Base-by-base conservation (phyloP, 345 rosid species). In the Pistacia integerrima region DNA sequence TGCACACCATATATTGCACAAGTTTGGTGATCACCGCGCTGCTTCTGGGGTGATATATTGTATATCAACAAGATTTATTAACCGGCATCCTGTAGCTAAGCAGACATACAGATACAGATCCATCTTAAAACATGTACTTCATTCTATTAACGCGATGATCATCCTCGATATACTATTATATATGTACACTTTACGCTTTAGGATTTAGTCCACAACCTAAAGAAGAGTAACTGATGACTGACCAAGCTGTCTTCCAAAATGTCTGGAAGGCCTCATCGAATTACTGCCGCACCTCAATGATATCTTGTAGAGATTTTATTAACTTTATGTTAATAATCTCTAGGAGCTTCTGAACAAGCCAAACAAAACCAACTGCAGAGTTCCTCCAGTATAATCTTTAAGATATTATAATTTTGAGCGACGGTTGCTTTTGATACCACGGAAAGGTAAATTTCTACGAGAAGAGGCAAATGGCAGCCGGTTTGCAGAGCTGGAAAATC, bases 391-490 rank as follows among this genome's bases (percentile, higher is more conserved):
- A 35, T 38, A 51, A 52, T 33, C 6, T 14, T 35, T 51, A 55
- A 22, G 58, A 44, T 7, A 1, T 76, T 78, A 93, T 75, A 96
- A 83, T 82, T 90, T 93, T 33, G 97, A 93, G 36, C 92, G 92
- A 46, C 87, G 86, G 68, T 75, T 13, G 74, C 80, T 73, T 85
- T 83, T 93, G 77, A 84, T 75, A 58, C 85, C 87, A 52, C 73
- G 85, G 78, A 85, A 74, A 73, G 81, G 88, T 5, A 90, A 89
- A 70, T 67, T 87, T 76, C 88, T 86, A 10, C 80, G 81, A 33
- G 90, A 86, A 74, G 94, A 88, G 12, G 87, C 90, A 61, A 85
- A 83, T 1, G 92, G 97, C 76, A 90, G 94, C 51, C 93, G 92
- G 16, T 93, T 93, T 22, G 87, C 66, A 65, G 89, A 87, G 59